A percentile compares a stretch with the other conserved stretches of the same genome.
Conservation (phyloP, 228 moss, liverwort and hornwort genomes). For the Sphagnum fallax region DNA sequence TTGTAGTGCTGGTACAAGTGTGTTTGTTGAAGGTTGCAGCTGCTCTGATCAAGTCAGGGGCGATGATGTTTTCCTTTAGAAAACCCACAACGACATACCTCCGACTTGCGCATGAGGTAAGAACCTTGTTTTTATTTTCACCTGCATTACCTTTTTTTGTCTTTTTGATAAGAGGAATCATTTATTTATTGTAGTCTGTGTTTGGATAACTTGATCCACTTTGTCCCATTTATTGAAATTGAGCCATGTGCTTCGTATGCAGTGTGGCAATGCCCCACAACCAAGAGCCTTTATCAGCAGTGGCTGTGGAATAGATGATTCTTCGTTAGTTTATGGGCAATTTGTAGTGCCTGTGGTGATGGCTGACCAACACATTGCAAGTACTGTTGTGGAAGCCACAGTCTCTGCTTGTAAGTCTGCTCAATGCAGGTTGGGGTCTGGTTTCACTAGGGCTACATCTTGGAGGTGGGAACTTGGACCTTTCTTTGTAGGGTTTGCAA, state of each 20-base stretch:
- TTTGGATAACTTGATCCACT: not conserved
- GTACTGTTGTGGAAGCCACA: not conserved
- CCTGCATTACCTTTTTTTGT: not conserved
- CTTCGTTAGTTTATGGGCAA: not conserved
- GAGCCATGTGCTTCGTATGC: not conserved
- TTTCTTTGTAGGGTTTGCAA: not conserved
- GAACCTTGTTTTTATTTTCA: not conserved
- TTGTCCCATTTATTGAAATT: not conserved
- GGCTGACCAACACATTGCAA: not conserved
- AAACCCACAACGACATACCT: not conserved
- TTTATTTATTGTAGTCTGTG: not conserved
- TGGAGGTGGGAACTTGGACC: not conserved
- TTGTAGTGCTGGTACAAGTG: no score
- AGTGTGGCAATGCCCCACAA: not conserved
- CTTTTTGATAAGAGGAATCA: no score
- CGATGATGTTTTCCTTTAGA: not conserved
- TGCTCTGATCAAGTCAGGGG: slow-evolving; percentile 1
- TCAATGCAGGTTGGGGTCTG: not conserved
- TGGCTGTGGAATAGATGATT: not conserved
- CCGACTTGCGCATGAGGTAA: slow-evolving; percentile 2
- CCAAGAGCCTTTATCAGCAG: not conserved
- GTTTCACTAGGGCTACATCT: not conserved
- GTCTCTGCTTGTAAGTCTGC: not conserved
- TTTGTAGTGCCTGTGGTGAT: not conserved
- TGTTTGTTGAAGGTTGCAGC: no score